Conservation (phyloP, 2,329 filamentous ascomycete genomes). For the Claviceps digitariae region DNA sequence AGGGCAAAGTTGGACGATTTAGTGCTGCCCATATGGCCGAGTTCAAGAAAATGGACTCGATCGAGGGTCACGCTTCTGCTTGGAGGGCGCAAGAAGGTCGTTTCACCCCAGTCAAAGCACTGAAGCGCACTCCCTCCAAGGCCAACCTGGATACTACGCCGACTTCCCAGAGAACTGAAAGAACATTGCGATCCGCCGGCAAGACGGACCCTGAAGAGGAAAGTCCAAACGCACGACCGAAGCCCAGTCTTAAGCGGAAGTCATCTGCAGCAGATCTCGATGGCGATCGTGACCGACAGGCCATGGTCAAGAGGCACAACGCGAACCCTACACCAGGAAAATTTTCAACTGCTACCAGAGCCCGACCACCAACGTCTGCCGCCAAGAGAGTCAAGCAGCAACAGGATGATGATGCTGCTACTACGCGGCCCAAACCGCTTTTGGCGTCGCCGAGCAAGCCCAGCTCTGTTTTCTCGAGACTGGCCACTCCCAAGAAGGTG, state of each 20-base stretch:
- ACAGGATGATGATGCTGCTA: constrained; percentile 55
- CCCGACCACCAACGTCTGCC: constrained; percentile 15
- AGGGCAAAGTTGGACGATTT: constrained; percentile 64
- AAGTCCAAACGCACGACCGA: constrained; percentile 26
- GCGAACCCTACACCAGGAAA: constrained; percentile 10
- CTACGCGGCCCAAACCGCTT: constrained; percentile 43
- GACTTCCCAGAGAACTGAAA: constrained; percentile 18
- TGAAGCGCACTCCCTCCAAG: constrained; percentile 32
- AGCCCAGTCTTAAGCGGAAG: constrained; percentile 22
- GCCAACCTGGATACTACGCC: constrained; percentile 25
- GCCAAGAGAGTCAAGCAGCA: constrained; percentile 61
- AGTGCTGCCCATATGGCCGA: constrained; percentile 76
- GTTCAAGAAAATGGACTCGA: constrained; percentile 97
- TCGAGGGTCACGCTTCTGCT: constrained; percentile 70
- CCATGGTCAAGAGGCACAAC: constrained; percentile 13
- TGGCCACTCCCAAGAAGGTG: constrained; percentile 69
- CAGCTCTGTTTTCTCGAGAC: constrained; percentile 36
- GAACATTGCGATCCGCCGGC: constrained; percentile 37
- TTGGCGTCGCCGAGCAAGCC: constrained; percentile 27
- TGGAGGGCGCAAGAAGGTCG: constrained; percentile 49
- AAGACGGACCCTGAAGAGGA: constrained; percentile 58
- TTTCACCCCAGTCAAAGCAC: constrained; percentile 31
- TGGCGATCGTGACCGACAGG: constrained; percentile 3
- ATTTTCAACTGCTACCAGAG: constrained; percentile 4
- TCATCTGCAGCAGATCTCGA: constrained; percentile 20